These are phyloP conservation scores for Boletales sp. DNA, from an alignment of 768 basidiomycete genomes.

Conservation along the genomic window DNA sequence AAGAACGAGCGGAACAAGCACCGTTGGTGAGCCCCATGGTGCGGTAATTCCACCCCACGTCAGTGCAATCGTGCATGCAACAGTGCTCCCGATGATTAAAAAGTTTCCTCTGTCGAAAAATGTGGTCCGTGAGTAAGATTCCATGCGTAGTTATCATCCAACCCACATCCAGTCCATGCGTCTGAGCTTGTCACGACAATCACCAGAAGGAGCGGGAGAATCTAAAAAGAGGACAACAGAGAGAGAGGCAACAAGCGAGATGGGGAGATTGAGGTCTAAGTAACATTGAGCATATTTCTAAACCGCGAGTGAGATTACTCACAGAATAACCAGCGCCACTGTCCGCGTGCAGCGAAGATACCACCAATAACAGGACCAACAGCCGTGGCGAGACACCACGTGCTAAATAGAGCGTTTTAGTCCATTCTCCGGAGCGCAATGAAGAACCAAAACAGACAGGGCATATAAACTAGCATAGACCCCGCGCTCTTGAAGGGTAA, in stretches of 20 bases:
- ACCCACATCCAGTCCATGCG: conserved; percentile 40
- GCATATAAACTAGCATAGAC: conserved; percentile 28
- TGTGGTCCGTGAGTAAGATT: too few species aligned
- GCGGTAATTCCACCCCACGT: conserved; percentile 43
- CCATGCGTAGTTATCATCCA: neutral
- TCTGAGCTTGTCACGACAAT: conserved; percentile 27
- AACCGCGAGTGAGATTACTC: neutral
- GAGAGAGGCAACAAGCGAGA: conserved; percentile 24
- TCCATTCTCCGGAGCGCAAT: neutral
- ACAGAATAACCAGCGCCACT: conserved; percentile 47
- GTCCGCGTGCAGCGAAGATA: conserved; percentile 28
- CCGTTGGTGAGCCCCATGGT: conserved; percentile 37
- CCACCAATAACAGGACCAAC: conserved; percentile 36
- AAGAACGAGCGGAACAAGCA: conserved; percentile 40
- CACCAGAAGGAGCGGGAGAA: conserved; percentile 33
- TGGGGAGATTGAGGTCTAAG: conserved; percentile 39
- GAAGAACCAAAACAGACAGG: conserved; percentile 4
- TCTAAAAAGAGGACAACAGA: conserved; percentile 26
- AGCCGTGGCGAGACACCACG: conserved; percentile 32
- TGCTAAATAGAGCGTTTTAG: conserved; percentile 10
- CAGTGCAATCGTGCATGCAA: conserved; percentile 28
- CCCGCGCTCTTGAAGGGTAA: conserved; percentile 41
- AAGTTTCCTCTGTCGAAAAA: conserved; percentile 35
- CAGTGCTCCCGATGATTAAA: conserved; percentile 29
- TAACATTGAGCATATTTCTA: neutral